Conservation (phyloP, 306 rosid genomes). For the Fragaria iinumae region DNA sequence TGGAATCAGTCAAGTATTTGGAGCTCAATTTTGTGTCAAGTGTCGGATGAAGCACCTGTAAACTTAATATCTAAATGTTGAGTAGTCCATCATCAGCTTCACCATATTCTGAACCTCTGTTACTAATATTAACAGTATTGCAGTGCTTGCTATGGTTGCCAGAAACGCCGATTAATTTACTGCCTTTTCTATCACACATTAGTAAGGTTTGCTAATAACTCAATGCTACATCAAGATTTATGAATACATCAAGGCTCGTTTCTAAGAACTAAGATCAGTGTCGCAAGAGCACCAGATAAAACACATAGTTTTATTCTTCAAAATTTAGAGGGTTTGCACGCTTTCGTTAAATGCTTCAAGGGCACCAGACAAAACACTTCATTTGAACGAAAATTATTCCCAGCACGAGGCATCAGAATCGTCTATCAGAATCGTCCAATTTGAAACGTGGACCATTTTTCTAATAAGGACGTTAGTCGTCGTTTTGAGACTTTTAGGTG, state of each 20-base stretch:
- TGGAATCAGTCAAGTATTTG: background rate
- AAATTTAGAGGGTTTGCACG: background rate
- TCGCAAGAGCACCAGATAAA: background rate
- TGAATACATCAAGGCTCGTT: no score
- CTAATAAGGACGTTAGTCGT: no score
- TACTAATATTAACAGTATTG: no score
- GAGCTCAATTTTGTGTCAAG: background rate
- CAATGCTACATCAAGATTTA: background rate
- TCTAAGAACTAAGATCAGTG: no score
- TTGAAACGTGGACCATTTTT: no score
- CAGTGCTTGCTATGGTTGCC: background rate
- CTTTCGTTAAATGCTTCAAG: no score
- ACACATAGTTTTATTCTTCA: background rate
- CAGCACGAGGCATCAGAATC: no score
- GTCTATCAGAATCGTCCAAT: no score
- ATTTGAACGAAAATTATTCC: no score
- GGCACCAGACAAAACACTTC: no score
- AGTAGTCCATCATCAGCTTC: background rate
- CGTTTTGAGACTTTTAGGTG: no score
- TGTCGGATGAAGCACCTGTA: background rate
- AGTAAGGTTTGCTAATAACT: background rate
- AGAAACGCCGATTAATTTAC: background rate
- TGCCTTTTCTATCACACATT: background rate
- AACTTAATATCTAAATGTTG: background rate
- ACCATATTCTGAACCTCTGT: background rate